Evolutionary conservation across 768 basidiomycete genomes (phyloP).

Genomic region (Ramaria rubella): DNA sequence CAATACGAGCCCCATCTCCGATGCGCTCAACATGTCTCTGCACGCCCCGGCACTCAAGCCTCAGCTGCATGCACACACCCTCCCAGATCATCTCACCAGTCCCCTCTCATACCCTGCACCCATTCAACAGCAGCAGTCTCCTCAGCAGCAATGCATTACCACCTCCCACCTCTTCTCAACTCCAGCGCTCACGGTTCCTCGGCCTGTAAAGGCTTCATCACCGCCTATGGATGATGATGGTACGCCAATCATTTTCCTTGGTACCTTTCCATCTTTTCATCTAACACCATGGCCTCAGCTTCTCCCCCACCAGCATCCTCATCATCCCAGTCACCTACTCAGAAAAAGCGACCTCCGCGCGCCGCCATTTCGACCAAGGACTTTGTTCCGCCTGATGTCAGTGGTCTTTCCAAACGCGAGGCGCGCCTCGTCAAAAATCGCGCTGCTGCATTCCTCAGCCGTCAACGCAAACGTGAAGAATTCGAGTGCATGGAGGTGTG

Average conservation of each 20-base stretch:
- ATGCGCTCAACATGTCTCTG: slow-evolving; percentile 7
- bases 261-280: neutral
- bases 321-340: slow-evolving; percentile 8
- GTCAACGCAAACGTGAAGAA: slow-evolving; percentile 88
- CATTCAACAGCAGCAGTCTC: slow-evolving; percentile 5
- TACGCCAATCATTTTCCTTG: neutral
- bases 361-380: slow-evolving; percentile 58
- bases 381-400: slow-evolving; percentile 83
- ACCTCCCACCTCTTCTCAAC: slow-evolving; percentile 7
- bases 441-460: slow-evolving; percentile 84
- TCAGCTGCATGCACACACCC: slow-evolving; percentile 2
- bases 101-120: slow-evolving; percentile 9
- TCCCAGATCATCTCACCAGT: neutral
- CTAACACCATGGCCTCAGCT: slow-evolving; percentile 1
- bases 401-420: slow-evolving; percentile 83
- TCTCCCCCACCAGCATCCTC: slow-evolving; percentile 10
- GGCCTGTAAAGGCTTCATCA: neutral
- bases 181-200: slow-evolving; percentile 2
- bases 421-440: slow-evolving; percentile 89
- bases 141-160: slow-evolving; percentile 9
- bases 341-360: slow-evolving; percentile 39
- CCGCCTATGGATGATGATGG: neutral
- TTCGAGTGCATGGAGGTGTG: slow-evolving; percentile 89
- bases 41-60: slow-evolving; percentile 8
- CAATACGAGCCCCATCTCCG: neutral